Conservation (phyloP, 1,284 basidiomycete species). For the Ceratobasidium sp. region DNA sequence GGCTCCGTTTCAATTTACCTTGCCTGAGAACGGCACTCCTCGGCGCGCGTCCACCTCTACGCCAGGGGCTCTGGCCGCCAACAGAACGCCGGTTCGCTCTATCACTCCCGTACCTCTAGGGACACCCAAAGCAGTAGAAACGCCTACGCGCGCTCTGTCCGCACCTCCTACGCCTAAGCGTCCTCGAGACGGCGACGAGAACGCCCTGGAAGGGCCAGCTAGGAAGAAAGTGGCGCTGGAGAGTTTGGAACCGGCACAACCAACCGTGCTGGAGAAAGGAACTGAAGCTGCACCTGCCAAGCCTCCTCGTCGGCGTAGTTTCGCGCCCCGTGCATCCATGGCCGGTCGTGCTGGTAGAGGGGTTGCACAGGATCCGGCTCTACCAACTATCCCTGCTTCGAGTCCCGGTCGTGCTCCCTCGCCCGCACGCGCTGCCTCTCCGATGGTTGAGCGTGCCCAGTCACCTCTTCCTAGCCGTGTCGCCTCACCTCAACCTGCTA, state of each 20-base stretch:
- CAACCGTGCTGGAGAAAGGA: background rate
- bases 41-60: background rate
- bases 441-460: background rate
- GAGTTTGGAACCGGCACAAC: background rate
- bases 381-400: constrained; percentile 4
- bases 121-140: constrained; percentile 7
- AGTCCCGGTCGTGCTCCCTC: background rate
- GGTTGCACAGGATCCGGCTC: background rate
- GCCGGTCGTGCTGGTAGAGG: constrained; percentile 2
- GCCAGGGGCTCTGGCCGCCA: background rate
- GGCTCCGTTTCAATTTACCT: constrained; percentile 14
- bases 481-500: background rate
- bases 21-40: constrained; percentile 4
- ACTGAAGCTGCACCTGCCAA: constrained; percentile 12
- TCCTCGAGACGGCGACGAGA: constrained; percentile 2
- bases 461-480: background rate
- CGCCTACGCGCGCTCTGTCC: constrained; percentile 10
- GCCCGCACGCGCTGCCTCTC: background rate
- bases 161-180: constrained; percentile 29
- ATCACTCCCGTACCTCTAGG: constrained; percentile 12
- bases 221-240: constrained; percentile 12
- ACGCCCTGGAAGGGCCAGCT: background rate
- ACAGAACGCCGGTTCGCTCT: constrained; percentile 11
- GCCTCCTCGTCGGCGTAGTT: constrained; percentile 27
- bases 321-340: constrained; percentile 28